These are phyloP conservation scores for Hymenotorrendiella dingleyae DNA, from an alignment of 2,329 filamentous ascomycete genomes.

Conservation along the genomic window DNA sequence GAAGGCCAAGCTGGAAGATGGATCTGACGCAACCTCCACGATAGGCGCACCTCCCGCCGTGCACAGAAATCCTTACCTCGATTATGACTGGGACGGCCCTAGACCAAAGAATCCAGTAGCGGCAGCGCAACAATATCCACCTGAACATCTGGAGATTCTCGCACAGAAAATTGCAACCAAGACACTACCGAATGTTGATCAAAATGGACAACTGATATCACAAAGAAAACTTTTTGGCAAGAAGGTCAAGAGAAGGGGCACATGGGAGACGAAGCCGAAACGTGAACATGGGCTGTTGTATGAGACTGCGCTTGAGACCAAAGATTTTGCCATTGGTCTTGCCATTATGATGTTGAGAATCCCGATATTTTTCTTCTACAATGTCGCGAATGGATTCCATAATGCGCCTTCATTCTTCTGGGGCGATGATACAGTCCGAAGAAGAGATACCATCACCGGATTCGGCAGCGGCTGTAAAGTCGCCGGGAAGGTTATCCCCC, in stretches of 20 bases:
- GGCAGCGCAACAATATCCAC: conserved; percentile 10
- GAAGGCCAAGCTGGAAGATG: not conserved
- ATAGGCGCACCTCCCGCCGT: not conserved
- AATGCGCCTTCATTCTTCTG: conserved; percentile 60
- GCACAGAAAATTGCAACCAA: conserved; percentile 20
- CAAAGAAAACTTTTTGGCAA: conserved; percentile 6
- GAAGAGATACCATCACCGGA: conserved; percentile 51
- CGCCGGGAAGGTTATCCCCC: conserved; percentile 37
- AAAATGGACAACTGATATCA: conserved; percentile 5
- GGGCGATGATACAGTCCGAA: conserved; percentile 62
- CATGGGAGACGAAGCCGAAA: not conserved
- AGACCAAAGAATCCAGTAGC: conserved; percentile 13
- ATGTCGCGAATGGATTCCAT: conserved; percentile 63
- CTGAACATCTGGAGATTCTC: conserved; percentile 15
- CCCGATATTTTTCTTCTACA: conserved; percentile 44
- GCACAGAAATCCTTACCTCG: conserved; percentile 1
- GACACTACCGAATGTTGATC: conserved; percentile 5
- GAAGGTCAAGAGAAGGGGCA: not conserved
- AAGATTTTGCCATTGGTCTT: conserved; percentile 16
- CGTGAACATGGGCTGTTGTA: conserved; percentile 17
- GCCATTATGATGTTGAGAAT: conserved; percentile 12
- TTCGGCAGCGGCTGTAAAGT: conserved; percentile 57
- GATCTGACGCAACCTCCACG: not conserved
- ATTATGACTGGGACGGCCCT: conserved; percentile 9
- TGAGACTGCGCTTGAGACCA: conserved; percentile 16